Base-by-base conservation (phyloP, 73 alveolate genomes). In the Stentor roeselii region DNA sequence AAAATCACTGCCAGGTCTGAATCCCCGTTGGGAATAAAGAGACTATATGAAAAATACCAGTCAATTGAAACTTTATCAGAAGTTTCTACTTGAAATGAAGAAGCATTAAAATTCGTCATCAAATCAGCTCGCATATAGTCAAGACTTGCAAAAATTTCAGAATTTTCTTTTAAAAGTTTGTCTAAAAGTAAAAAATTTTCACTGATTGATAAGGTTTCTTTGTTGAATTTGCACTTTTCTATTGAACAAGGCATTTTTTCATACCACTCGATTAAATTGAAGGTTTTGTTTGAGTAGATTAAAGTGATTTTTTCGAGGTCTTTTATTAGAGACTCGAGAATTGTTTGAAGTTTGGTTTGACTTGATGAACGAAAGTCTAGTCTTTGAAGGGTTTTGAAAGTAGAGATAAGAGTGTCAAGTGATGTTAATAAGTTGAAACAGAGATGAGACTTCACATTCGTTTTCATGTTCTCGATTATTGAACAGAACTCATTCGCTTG, bases 1-100 rank as follows among this genome's bases (percentile, higher is more conserved):
- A 84, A 87, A 14, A 93, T 42, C 3, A 93, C 85, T 6, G 96
- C 82, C 3, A 32, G 30, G 1, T 11, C 42, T 30, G 82, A 61
- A n/a, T 76, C 74, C 1, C 39, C 37, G 32, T 37, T 32, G 14
- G 80, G 50, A 14, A 50, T 21, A 6, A 6, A 50, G 6, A 50
- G 30, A 21, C 37, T 67, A 21, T 27, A 21, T 21, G 34, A 32
- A 1, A 36, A 30, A 27, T 21, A 67, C 41, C 80, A 67, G 34
- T 67, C 80, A 27, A 67, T 30, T 67, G 21, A 21, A 1, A 34
- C 41, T 32, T 27, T 21, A 67, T 34, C 41, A 34, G 27, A 14
- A 30, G 41, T 40, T 21, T 32, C 37, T 34, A 67, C 21, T 40
- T 40, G 34, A 11, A 67, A 27, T 2, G 21, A 40, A 15, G 21